These are phyloP conservation scores for Talaromyces marneffei DNA, from an alignment of 2,329 filamentous ascomycete genomes.

Conservation along the genomic window DNA sequence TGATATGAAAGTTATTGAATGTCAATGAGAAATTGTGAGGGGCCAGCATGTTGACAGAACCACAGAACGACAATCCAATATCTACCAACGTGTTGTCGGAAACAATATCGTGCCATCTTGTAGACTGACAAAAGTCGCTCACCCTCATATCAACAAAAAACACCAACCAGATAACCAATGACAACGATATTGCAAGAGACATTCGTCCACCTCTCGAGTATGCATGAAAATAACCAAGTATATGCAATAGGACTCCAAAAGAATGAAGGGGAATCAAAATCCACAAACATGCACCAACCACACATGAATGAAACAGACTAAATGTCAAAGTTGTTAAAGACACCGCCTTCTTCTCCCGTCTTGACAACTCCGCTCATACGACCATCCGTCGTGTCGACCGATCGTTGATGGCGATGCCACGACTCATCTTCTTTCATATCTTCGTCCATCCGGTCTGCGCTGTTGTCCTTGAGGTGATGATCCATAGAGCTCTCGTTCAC, in stretches of 20 bases:
- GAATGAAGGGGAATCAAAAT: constrained; percentile 1
- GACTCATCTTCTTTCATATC: constrained; percentile 36
- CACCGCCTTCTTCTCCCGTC: constrained; percentile 36
- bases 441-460: constrained; percentile 39
- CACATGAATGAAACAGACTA: constrained; percentile 35
- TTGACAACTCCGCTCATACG: constrained; percentile 42
- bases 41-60: not conserved
- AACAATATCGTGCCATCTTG: not conserved
- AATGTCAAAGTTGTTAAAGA: constrained; percentile 43
- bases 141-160: not conserved
- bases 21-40: not conserved
- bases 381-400: constrained; percentile 30
- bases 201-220: constrained; percentile 9
- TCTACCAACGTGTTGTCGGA: not conserved
- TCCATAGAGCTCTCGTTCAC: constrained; percentile 97
- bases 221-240: constrained; percentile 14
- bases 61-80: not conserved
- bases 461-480: constrained; percentile 40
- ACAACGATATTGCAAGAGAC: not conserved
- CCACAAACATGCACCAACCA: not conserved
- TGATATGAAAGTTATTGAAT: not conserved
- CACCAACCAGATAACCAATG: constrained; percentile 2
- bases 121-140: not conserved
- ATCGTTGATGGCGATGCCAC: constrained; percentile 31
- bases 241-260: constrained; percentile 13